Evolutionary conservation across 768 basidiomycete genomes (phyloP).

Genomic region (Leccinum longicurvipes): DNA sequence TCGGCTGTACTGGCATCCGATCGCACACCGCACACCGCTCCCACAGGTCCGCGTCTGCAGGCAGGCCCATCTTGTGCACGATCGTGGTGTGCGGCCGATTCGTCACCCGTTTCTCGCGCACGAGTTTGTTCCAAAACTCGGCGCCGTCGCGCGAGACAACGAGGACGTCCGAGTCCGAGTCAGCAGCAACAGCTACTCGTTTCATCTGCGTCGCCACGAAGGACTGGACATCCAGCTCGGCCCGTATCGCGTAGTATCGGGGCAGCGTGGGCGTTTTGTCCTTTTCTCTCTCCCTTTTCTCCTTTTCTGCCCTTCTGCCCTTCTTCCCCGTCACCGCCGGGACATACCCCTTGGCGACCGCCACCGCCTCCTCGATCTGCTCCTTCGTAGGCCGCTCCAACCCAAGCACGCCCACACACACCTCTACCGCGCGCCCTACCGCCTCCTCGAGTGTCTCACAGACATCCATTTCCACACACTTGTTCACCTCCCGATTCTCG

Average conservation of each 20-base stretch:
- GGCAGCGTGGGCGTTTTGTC: slow-evolving; percentile 34
- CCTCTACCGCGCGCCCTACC: slow-evolving; percentile 57
- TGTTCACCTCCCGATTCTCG: slow-evolving; percentile 59
- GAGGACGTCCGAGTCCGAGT: no score
- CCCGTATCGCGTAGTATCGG: slow-evolving; percentile 77
- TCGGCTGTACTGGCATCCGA: slow-evolving; percentile 35
- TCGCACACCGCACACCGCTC: slow-evolving; percentile 22
- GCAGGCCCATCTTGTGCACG: slow-evolving; percentile 59
- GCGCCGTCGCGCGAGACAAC: slow-evolving; percentile 30
- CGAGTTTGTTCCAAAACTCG: slow-evolving; percentile 49
- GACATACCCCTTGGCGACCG: slow-evolving; percentile 40
- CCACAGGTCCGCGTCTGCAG: slow-evolving; percentile 42
- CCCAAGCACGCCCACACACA: slow-evolving; percentile 50
- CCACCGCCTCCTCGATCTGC: slow-evolving; percentile 45
- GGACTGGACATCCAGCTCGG: slow-evolving; percentile 61
- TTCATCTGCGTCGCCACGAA: slow-evolving; percentile 44
- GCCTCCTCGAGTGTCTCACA: slow-evolving; percentile 52
- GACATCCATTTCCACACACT: slow-evolving; percentile 62
- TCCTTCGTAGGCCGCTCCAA: slow-evolving; percentile 52
- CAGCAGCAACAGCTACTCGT: no score
- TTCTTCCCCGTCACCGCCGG: slow-evolving; percentile 25
- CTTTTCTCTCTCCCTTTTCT: slow-evolving; percentile 18
- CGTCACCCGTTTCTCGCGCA: slow-evolving; percentile 45
- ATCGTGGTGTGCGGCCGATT: slow-evolving; percentile 81
- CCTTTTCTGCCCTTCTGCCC: not conserved